These are phyloP conservation scores for Quercus robur DNA, from an alignment of 306 rosid genomes.

Conservation along the genomic window DNA sequence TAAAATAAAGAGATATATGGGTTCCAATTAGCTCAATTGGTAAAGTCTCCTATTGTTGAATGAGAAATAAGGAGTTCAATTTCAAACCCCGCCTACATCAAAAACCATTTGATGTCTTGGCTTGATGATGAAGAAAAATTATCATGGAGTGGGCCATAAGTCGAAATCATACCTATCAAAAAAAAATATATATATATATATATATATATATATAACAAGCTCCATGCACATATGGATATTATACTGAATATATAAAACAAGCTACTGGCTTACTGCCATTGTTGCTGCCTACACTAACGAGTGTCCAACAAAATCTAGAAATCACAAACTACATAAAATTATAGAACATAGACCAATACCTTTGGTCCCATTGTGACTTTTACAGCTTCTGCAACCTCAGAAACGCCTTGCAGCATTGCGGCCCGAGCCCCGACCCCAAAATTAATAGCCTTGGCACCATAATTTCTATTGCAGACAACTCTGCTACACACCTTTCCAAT, in stretches of 20 bases:
- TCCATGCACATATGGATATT: no score
- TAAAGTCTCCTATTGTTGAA: no score
- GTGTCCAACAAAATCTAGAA: neutral
- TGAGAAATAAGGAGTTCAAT: no score
- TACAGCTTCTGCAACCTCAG: constrained; percentile 93
- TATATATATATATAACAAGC: no score
- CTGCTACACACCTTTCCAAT: constrained; percentile 42
- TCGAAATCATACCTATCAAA: neutral
- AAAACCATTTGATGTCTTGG: neutral
- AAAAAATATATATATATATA: neutral
- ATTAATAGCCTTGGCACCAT: constrained; percentile 74
- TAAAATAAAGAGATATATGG: neutral
- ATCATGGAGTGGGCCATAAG: no score
- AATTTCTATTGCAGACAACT: constrained; percentile 50
- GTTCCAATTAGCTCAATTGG: no score
- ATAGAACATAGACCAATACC: constrained; percentile 38
- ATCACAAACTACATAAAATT: neutral
- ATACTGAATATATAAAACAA: no score
- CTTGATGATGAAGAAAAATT: no score
- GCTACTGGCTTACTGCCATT: neutral
- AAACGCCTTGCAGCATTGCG: constrained; percentile 79
- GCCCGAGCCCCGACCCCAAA: constrained; percentile 93
- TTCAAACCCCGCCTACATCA: no score
- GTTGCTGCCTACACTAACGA: neutral
- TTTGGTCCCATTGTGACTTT: constrained; percentile 99